These are phyloP conservation scores for Suhomyces guaymorum DNA, from an alignment of 1,139 yeast genomes.

Conservation along the genomic window DNA sequence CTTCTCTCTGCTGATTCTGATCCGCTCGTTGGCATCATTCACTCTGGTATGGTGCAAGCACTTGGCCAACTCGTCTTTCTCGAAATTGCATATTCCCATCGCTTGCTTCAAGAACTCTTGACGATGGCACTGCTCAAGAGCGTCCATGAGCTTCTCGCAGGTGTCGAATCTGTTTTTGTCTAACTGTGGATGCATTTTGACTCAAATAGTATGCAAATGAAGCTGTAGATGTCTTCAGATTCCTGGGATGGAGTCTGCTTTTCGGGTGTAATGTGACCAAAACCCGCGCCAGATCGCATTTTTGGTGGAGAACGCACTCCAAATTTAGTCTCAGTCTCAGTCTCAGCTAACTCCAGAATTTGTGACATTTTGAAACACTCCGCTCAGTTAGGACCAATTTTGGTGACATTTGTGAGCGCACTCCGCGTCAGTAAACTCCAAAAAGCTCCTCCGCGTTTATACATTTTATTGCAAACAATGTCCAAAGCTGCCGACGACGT, in stretches of 20 bases:
- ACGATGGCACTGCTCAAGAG: conserved; percentile 86
- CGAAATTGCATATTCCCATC: conserved; percentile 84
- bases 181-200: conserved; percentile 48
- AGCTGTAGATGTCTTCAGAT: too few relatives aligned
- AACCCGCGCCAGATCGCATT: not conserved
- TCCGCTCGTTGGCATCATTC: conserved; percentile 64
- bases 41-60: conserved; percentile 82
- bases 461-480: conserved; percentile 5
- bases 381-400: too few relatives aligned
- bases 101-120: conserved; percentile 69
- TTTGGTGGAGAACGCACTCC: not conserved
- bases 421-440: too few relatives aligned
- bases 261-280: not conserved
- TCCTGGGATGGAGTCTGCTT: too few relatives aligned
- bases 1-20: conserved; percentile 56
- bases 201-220: not conserved
- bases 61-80: conserved; percentile 72
- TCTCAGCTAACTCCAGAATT: too few relatives aligned
- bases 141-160: conserved; percentile 81
- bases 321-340: too few relatives aligned
- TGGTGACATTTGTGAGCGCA: too few relatives aligned
- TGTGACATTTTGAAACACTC: too few relatives aligned
- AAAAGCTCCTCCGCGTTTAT: too few relatives aligned
- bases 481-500: conserved; percentile 66
- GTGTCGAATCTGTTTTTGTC: conserved; percentile 50